Conservation (phyloP, 495 filamentous ascomycete genomes). For the Penicillium turbatum region DNA sequence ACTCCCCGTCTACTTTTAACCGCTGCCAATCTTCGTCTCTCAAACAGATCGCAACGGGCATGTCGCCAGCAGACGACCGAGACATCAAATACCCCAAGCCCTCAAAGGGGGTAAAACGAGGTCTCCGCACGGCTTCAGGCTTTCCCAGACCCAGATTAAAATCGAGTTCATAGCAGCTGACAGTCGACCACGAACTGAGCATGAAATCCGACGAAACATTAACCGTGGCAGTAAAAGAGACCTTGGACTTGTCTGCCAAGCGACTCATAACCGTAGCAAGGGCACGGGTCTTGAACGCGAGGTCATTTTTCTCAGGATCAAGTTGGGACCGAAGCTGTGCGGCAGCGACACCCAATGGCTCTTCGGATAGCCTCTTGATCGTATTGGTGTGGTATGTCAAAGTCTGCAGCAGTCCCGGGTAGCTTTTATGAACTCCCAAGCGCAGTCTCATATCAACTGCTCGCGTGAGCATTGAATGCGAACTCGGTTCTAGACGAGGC, state of each 20-base stretch:
- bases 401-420: slow-evolving; percentile 44
- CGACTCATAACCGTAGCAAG: slow-evolving; percentile 39
- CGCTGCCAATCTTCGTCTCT: slow-evolving; percentile 41
- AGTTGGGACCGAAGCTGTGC: slow-evolving; percentile 42
- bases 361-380: slow-evolving; percentile 27
- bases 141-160: slow-evolving; percentile 48
- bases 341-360: slow-evolving; percentile 38
- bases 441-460: slow-evolving; percentile 49
- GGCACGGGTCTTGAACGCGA: slow-evolving; percentile 35
- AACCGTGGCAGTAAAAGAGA: slow-evolving; percentile 25
- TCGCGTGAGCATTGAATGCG: slow-evolving; percentile 39
- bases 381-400: slow-evolving; percentile 34
- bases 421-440: slow-evolving; percentile 38
- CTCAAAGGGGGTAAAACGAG: slow-evolving; percentile 44
- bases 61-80: slow-evolving; percentile 34
- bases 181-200: slow-evolving; percentile 52
- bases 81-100: slow-evolving; percentile 48
- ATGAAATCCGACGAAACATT: slow-evolving; percentile 41
- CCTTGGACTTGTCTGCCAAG: slow-evolving; percentile 27
- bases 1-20: slow-evolving; percentile 36
- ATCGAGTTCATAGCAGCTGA: slow-evolving; percentile 42
- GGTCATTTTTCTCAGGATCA: slow-evolving; percentile 31
- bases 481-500: slow-evolving; percentile 30
- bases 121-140: slow-evolving; percentile 47
- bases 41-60: slow-evolving; percentile 41